Evolutionary conservation across 2,329 filamentous ascomycete species (phyloP).

Genomic region (Phyllosticta paracitricarpa): DNA sequence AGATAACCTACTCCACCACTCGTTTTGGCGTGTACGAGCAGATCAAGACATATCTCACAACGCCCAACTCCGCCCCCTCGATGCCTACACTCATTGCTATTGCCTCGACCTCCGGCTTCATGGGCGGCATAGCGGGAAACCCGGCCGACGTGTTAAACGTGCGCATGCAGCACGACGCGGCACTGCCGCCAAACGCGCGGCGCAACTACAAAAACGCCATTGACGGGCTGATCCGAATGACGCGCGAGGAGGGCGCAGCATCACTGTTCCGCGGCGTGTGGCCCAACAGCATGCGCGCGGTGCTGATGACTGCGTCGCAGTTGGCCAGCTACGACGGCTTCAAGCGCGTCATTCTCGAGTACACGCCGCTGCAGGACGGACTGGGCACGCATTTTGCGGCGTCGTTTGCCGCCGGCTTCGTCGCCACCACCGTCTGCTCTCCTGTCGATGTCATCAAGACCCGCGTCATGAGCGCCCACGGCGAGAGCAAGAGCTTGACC

Average conservation of each 20-base stretch:
- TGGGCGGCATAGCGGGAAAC: slow-evolving; percentile 85
- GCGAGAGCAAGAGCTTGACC: slow-evolving; percentile 43
- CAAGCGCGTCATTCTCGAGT: slow-evolving; percentile 57
- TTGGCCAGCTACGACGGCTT: slow-evolving; percentile 77
- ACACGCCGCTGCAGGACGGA: slow-evolving; percentile 56
- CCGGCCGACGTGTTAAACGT: slow-evolving; percentile 95
- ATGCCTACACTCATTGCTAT: slow-evolving; percentile 73
- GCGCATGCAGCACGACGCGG: slow-evolving; percentile 90
- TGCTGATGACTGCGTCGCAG: slow-evolving; percentile 81
- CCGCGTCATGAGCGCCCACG: slow-evolving; percentile 63
- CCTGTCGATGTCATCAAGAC: slow-evolving; percentile 89
- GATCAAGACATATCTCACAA: slow-evolving; percentile 62
- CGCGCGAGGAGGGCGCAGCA: slow-evolving; percentile 66
- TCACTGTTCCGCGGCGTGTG: slow-evolving; percentile 77
- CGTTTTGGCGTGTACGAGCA: slow-evolving; percentile 96
- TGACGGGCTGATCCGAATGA: slow-evolving; percentile 78
- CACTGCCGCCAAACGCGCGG: slow-evolving; percentile 61
- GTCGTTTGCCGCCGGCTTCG: slow-evolving; percentile 67
- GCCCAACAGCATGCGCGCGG: slow-evolving; percentile 70
- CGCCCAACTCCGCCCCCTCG: slow-evolving; percentile 45
- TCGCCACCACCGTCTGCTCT: slow-evolving; percentile 75
- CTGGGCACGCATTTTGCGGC: slow-evolving; percentile 71
- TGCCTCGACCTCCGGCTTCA: slow-evolving; percentile 71
- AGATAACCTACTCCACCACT: slow-evolving; percentile 88
- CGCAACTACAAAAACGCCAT: slow-evolving; percentile 85